These are phyloP conservation scores for Phaeotremella fagi DNA, from an alignment of 768 basidiomycete species.

Conservation along the genomic window DNA sequence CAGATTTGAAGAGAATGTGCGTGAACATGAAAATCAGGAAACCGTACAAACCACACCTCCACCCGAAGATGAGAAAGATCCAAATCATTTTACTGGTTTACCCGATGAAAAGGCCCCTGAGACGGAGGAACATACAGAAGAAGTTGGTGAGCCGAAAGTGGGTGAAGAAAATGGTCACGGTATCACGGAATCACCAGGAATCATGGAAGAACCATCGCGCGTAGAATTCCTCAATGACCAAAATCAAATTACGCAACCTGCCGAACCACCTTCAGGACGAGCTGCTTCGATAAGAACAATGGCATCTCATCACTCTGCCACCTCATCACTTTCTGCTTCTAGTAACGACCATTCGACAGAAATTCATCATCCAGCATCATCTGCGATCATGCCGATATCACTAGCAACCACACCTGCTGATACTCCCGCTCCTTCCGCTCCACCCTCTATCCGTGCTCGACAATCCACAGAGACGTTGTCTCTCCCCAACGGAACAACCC, in stretches of 20 bases:
- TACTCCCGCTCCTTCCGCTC: constrained; percentile 27
- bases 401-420: constrained; percentile 19
- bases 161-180: neutral
- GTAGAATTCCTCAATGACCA: neutral
- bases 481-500: no score
- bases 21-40: neutral
- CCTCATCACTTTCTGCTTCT: constrained; percentile 13
- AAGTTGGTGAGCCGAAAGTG: neutral
- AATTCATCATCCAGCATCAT: constrained; percentile 15
- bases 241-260: neutral
- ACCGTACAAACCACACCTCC: neutral
- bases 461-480: neutral
- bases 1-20: neutral
- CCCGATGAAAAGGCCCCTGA: neutral
- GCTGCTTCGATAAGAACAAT: constrained; percentile 23
- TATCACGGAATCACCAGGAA: neutral
- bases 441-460: constrained; percentile 12
- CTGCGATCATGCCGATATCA: constrained; percentile 28
- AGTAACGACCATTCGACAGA: constrained; percentile 10
- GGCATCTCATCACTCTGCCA: constrained; percentile 7
- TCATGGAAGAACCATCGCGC: no score
- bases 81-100: neutral
- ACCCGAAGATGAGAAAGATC: neutral
- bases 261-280: constrained; percentile 7
- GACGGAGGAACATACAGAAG: neutral